Evolutionary conservation across 2,329 filamentous ascomycete species (phyloP).

Genomic region (Talaromyces verruculosus): DNA sequence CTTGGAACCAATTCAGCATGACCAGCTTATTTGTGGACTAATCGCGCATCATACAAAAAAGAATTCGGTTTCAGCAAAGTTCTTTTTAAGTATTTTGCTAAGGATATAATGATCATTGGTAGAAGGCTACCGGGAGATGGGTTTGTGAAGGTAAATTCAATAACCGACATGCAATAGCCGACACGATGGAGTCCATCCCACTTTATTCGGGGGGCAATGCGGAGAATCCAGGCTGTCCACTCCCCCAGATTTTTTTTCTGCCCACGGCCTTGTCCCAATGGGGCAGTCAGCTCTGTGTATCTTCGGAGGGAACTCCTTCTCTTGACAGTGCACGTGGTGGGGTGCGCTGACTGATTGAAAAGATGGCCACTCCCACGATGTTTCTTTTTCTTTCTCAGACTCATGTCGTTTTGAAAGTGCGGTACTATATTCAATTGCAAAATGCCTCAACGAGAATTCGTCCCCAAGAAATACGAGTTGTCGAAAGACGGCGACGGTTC

Average conservation of each 20-base stretch:
- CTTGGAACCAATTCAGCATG: not conserved
- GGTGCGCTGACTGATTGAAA: not conserved
- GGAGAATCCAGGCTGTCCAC: not conserved
- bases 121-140: no score
- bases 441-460: constrained; percentile 54
- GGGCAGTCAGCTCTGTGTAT: constrained; percentile 5
- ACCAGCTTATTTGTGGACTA: not conserved
- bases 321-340: constrained; percentile 12
- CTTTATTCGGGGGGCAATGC: not conserved
- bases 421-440: constrained; percentile 13
- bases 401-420: not conserved
- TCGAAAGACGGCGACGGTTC: constrained; percentile 23
- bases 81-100: no score
- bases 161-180: not conserved
- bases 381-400: not conserved
- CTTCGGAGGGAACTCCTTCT: constrained; percentile 10
- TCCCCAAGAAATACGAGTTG: constrained; percentile 40
- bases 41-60: not conserved
- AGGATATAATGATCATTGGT: not conserved
- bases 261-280: not conserved
- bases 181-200: constrained; percentile 1
- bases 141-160: not conserved
- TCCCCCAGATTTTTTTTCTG: not conserved
- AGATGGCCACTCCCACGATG: not conserved
- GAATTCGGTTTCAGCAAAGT: not conserved